These are phyloP conservation scores for Parastagonospora nodorum DNA, from an alignment of 2,329 filamentous ascomycete species.

Conservation along the genomic window DNA sequence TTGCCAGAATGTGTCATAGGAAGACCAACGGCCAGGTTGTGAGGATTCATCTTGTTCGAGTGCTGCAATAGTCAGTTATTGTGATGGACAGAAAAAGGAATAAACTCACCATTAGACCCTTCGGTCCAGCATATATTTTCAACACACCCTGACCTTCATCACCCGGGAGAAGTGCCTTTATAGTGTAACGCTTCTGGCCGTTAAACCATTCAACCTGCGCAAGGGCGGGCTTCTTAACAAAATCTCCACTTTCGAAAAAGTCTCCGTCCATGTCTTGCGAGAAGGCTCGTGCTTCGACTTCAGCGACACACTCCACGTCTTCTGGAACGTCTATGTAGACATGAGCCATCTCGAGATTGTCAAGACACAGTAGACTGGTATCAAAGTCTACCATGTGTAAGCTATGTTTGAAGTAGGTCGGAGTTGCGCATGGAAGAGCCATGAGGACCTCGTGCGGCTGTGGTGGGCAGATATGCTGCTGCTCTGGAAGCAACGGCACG, in stretches of 20 bases:
- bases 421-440: slow-evolving; percentile 82
- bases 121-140: slow-evolving; percentile 91
- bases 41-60: slow-evolving; percentile 93
- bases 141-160: slow-evolving; percentile 88
- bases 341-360: slow-evolving; percentile 92
- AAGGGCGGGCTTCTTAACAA: slow-evolving; percentile 82
- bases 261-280: slow-evolving; percentile 86
- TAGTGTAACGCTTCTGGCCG: slow-evolving; percentile 85
- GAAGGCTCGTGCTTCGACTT: slow-evolving; percentile 84
- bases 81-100: not conserved
- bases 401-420: slow-evolving; percentile 82
- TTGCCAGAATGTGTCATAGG: slow-evolving; percentile 88
- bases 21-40: slow-evolving; percentile 86
- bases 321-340: slow-evolving; percentile 84
- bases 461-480: slow-evolving; percentile 91
- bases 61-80: slow-evolving; percentile 56
- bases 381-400: slow-evolving; percentile 88
- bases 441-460: slow-evolving; percentile 85
- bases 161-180: slow-evolving; percentile 89
- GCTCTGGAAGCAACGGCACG: slow-evolving; percentile 81
- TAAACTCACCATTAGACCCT: slow-evolving; percentile 76
- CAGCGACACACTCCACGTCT: slow-evolving; percentile 89
- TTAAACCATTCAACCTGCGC: slow-evolving; percentile 90
- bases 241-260: slow-evolving; percentile 88
- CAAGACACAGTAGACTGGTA: slow-evolving; percentile 81